Evolutionary conservation across 2,329 filamentous ascomycete genomes (phyloP).

Genomic region (Claviceps fusiformis): DNA sequence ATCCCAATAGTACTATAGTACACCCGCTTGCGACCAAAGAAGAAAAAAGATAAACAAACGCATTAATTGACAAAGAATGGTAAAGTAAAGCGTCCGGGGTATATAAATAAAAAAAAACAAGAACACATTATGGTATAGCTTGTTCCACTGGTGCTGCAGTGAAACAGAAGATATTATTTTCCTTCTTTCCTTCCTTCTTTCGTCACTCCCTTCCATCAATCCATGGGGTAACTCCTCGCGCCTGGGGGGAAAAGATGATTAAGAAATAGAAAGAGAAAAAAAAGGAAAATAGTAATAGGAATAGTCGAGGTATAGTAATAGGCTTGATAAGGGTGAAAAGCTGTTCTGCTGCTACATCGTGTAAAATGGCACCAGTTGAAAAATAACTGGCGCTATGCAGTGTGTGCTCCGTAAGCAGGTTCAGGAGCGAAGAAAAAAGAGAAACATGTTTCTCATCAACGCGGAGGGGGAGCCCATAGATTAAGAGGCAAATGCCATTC

Average conservation of each 20-base stretch:
- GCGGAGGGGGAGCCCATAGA: not conserved
- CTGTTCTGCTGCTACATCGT: not conserved
- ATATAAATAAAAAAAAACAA: slow-evolving; percentile 8
- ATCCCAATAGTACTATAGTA: not conserved
- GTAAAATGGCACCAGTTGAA: too few relatives aligned
- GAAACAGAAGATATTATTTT: not conserved
- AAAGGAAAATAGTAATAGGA: not conserved
- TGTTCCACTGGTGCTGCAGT: not conserved
- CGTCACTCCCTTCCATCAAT: not conserved
- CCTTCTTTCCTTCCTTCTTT: not conserved
- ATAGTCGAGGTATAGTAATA: not conserved
- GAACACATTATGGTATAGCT: slow-evolving; percentile 4
- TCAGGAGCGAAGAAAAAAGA: not conserved
- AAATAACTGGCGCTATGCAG: too few relatives aligned
- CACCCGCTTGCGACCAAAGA: not conserved
- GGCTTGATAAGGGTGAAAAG: not conserved
- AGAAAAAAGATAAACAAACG: not conserved
- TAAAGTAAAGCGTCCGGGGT: slow-evolving; percentile 2
- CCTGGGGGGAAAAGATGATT: not conserved
- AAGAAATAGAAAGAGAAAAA: not conserved
- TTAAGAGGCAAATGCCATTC: not conserved
- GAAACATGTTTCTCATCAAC: too few relatives aligned
- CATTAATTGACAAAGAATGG: not conserved
- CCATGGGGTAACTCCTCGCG: not conserved
- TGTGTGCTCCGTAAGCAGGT: too few relatives aligned